Evolutionary conservation across 1,139 yeast genomes (phyloP), one percentile per base, ranked within the genome.

Genomic region (Pneumocystis sp.): DNA sequence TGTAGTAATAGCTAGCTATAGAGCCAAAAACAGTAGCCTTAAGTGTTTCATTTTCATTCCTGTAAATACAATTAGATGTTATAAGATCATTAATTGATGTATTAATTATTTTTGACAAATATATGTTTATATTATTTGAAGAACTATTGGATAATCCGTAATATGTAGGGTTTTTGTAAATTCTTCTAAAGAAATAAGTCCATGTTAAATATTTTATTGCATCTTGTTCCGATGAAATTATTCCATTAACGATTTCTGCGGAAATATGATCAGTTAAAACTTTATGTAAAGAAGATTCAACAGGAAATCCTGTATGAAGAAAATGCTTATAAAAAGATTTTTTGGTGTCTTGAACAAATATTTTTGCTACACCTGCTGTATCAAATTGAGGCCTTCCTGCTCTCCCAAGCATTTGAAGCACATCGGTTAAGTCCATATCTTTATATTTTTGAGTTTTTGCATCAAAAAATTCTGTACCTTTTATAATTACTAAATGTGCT

Each of bases 281-380:
- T 72, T 90, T 90, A 75, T 93, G 97, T 68, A 93, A 78, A 0
- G 96, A 89, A 0, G 97, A 89, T 74, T 93, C 99, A 17, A 95
- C 98, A 0, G 99, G 99, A 77, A 95, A 93, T 0, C 99, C 98
- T 68, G 89, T 85, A 73, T 93, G 95, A 71, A 93, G 76, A 74
- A 93, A 93, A 75, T 95, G 96, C 73, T 93, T 93, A 77, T 95
- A 93, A 72, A 91, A 95, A 73, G 85, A 83, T 76, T 93, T 93
- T 70, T 91, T 93, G 3, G 91, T 82, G 72, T 95, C 97, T 73
- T 89, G 89, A 2, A 98, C 93, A 74, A 85, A 91, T 1, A 95
- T 96, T 69, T 93, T 87, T 0, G 97, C 97, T 61, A 86, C 91
- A 76, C 98, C 98, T 69, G 89, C 85, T 1, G 96, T 90, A 77